phyloP scores from a whole-genome alignment of 1,284 basidiomycete genomes.

The Trametes sp. region DNA sequence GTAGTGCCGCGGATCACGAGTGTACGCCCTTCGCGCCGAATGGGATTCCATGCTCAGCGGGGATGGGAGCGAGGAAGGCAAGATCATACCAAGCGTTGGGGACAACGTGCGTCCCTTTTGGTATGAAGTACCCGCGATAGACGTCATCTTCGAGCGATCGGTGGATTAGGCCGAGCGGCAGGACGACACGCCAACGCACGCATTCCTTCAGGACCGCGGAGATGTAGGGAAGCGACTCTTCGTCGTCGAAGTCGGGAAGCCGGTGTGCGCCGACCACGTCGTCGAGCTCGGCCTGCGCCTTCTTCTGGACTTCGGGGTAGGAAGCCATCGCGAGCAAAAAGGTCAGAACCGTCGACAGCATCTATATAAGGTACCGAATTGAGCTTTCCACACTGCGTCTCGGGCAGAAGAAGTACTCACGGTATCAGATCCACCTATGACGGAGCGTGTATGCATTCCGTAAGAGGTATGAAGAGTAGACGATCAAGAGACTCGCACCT shows the following conservation, averaged over 20 bases:
- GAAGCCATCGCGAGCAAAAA: conserved; percentile 47
- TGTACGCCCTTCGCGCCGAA: conserved; percentile 8
- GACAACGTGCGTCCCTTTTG: conserved; percentile 32
- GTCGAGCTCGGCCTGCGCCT: conserved; percentile 44
- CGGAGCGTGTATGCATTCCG: not conserved
- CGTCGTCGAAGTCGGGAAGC: conserved; percentile 31
- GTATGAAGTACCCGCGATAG: conserved; percentile 35
- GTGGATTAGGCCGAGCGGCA: conserved; percentile 23
- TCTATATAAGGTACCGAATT: not conserved
- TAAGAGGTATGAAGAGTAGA: not conserved
- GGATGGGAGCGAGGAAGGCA: not conserved
- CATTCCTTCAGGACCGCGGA: conserved; percentile 33
- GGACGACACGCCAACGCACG: conserved; percentile 30
- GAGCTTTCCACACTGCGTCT: no score
- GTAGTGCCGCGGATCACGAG: conserved; percentile 10
- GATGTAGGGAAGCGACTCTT: conserved; percentile 24
- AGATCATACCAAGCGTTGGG: conserved; percentile 18
- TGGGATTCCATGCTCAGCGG: no score
- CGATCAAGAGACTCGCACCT: not conserved
- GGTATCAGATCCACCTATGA: conserved; percentile 10
- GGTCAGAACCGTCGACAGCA: conserved; percentile 33
- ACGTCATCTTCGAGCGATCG: conserved; percentile 25
- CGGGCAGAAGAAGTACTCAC: not conserved
- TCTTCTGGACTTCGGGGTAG: conserved; percentile 42
- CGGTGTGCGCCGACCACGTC: conserved; percentile 30